Percentiles rank a stretch among this genome's conserved stretches.
These are phyloP conservation scores for Myxozyma udenii DNA, from an alignment of 805 yeast species.

Conservation along the genomic window DNA sequence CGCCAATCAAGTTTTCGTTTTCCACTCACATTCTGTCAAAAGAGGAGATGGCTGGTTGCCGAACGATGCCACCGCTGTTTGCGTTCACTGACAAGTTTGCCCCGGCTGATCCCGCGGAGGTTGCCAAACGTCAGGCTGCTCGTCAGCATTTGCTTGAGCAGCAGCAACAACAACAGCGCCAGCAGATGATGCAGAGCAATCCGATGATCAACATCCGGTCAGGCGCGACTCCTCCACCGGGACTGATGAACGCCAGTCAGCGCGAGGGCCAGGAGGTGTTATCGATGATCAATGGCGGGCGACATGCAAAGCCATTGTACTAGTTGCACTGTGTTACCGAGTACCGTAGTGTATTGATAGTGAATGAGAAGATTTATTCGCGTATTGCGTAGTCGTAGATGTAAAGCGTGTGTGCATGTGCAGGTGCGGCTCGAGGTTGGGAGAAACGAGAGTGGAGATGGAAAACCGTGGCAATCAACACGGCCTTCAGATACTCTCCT, in stretches of 20 bases:
- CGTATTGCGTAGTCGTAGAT: too few species aligned
- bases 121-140: not conserved
- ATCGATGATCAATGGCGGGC: constrained; percentile 8
- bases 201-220: constrained; percentile 7
- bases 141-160: constrained; percentile 26
- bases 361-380: too few species aligned
- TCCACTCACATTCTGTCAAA: constrained; percentile 31
- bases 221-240: constrained; percentile 63
- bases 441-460: too few species aligned
- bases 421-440: too few species aligned
- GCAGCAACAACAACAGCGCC: too few species aligned
- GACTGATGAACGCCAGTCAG: constrained; percentile 46
- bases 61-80: constrained; percentile 34
- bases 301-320: not conserved
- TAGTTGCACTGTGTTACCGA: too few species aligned
- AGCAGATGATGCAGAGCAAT: constrained; percentile 36
- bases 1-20: constrained; percentile 33
- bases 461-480: too few species aligned
- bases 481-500: too few species aligned
- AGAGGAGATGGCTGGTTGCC: constrained; percentile 31
- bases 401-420: too few species aligned
- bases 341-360: too few species aligned
- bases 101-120: not conserved
- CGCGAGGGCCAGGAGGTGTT: constrained; percentile 21
- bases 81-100: constrained; percentile 30